Evolutionary conservation across 129 eudicot species (phyloP), one percentile per base, ranked within the genome.

Genomic region (Mikania micrantha): DNA sequence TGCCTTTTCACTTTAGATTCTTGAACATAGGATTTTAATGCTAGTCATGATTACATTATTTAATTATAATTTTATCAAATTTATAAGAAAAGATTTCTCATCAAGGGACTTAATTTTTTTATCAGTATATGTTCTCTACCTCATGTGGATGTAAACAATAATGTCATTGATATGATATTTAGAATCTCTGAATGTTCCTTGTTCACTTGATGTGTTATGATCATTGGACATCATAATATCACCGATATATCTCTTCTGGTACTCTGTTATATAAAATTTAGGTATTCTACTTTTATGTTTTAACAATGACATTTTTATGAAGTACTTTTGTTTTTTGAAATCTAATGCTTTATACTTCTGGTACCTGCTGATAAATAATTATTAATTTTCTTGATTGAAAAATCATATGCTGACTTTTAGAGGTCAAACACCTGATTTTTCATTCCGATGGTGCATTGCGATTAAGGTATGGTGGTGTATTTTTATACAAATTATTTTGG

Each of bases 131-230:
- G 53, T 38, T n/a, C n/a, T 29, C 39, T n/a, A 69, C 63, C 21
- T 53, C 9, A 69, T 22, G 45, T 49, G 32, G 16, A 35, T 53
- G 52, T 27, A 21, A 36, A 25, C 32, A 53, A 22, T 36, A 8
- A 38, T 38, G 48, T 49, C 53, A 15, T 68, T 53, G 28, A 69
- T 38, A 53, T 38, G 40, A n/a, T 35, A 35, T 15, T 36, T 22
- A 22, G 29, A 21, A 50, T 50, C 28, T 50, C 8, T 50, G 6
- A 21, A 50, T 50, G 9, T 20, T 20, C 11, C 0, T 50, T 27
- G 31, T 73, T 58, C 66, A 53, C 72, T 56, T 66, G 29, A 42
- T 35, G 36, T 27, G 63, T 75, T 34, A 48, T 67, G 74, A 67
- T 75, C 59, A 45, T 34, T 56, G 47, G 29, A 52, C 72, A 74